Conservation (phyloP, 805 yeast genomes). For the Hanseniaspora meyeri region DNA sequence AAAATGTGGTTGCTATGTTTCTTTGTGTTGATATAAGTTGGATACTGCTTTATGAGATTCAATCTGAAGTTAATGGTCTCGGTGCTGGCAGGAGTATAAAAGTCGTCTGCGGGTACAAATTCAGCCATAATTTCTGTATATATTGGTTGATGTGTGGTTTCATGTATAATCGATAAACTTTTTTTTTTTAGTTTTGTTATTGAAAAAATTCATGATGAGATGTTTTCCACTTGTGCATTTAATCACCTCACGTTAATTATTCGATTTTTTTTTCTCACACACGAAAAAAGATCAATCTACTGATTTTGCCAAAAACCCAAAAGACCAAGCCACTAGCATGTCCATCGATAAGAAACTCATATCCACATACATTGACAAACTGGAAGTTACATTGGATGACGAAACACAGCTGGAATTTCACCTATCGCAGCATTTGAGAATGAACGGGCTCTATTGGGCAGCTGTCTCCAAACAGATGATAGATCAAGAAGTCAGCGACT, state of each 20-base stretch:
- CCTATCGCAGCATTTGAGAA: constrained; percentile 77
- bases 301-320: background rate
- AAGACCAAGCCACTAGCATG: background rate
- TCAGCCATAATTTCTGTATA: background rate
- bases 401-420: constrained; percentile 37
- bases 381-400: background rate
- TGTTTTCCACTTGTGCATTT: too few species aligned
- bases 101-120: constrained; percentile 41
- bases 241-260: too few species aligned
- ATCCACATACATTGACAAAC: background rate
- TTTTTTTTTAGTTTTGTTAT: too few species aligned
- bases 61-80: constrained; percentile 42
- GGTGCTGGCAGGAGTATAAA: constrained; percentile 65
- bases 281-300: background rate
- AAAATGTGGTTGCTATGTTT: background rate
- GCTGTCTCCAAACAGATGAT: constrained; percentile 51
- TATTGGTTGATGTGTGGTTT: too few species aligned
- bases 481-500: background rate
- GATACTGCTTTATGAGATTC: constrained; percentile 30
- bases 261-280: background rate
- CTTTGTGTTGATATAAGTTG: background rate
- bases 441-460: constrained; percentile 92
- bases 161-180: too few species aligned
- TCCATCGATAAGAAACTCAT: constrained; percentile 23
- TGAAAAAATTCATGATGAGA: too few species aligned